phyloP scores from a whole-genome alignment of 345 rosid genomes.

The Eucalyptus pauciflora region DNA sequence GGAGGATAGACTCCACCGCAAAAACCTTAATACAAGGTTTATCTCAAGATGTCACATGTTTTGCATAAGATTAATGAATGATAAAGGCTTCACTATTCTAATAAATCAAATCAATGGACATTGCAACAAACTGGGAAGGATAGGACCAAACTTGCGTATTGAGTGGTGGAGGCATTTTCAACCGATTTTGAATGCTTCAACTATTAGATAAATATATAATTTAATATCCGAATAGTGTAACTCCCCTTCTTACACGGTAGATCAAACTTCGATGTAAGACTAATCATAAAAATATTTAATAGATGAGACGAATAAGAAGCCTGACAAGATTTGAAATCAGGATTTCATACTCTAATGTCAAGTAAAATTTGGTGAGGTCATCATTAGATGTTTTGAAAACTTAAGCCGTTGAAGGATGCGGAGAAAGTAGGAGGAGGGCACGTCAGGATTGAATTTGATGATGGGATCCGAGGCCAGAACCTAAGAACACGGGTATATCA shows the following conservation, averaged over 20 bases:
- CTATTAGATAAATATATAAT: not conserved
- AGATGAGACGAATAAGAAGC: not conserved
- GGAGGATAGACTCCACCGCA: too few species aligned
- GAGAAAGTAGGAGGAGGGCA: not conserved
- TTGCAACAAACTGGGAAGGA: not conserved
- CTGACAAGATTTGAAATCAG: not conserved
- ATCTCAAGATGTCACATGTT: not conserved
- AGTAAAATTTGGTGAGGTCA: not conserved
- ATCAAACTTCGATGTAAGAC: not conserved
- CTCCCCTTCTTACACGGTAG: not conserved
- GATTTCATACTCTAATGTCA: too few species aligned
- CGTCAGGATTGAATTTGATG: not conserved
- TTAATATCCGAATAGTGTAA: not conserved
- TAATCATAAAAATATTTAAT: not conserved
- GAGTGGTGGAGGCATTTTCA: not conserved
- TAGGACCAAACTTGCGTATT: not conserved
- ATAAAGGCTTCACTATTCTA: not conserved
- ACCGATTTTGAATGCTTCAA: not conserved
- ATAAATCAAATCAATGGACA: not conserved
- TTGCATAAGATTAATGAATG: not conserved
- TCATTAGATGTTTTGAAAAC: not conserved
- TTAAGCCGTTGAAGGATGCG: not conserved
- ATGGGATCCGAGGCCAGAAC: not conserved
- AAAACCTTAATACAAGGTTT: not conserved
- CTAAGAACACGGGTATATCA: not conserved